Conservation (phyloP, 106 monocot genomes). For the Dendrobium catenatum region DNA sequence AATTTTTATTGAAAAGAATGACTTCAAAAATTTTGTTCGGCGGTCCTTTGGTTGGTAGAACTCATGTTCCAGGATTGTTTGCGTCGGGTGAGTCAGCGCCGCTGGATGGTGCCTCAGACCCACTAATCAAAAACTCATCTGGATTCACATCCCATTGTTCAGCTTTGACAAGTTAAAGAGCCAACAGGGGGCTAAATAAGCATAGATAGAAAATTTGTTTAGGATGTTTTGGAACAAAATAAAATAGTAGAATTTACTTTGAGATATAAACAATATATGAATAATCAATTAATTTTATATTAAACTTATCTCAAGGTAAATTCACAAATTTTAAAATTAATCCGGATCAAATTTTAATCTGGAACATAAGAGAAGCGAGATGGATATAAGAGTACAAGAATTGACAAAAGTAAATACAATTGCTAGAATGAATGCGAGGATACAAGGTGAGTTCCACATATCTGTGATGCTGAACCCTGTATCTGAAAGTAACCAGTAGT, state of each 20-base stretch:
- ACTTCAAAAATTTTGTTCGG: not conserved
- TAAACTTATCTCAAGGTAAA: too few relatives aligned
- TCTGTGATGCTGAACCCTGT: constrained; percentile 54
- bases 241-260: too few relatives aligned
- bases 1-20: not conserved
- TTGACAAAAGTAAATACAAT: not conserved
- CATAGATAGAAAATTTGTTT: too few relatives aligned
- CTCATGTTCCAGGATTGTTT: constrained; percentile 5
- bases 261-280: too few relatives aligned
- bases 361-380: not conserved
- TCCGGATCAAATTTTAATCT: too few relatives aligned
- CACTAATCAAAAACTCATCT: constrained; percentile 31
- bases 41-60: not conserved
- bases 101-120: constrained; percentile 14
- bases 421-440: constrained; percentile 18
- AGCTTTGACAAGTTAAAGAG: constrained; percentile 27
- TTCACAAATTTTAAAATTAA: too few relatives aligned
- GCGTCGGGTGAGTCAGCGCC: constrained; percentile 10
- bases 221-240: too few relatives aligned
- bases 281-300: too few relatives aligned
- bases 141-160: constrained; percentile 47
- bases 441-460: constrained; percentile 58
- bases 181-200: not conserved
- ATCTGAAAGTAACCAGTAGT: constrained; percentile 66
- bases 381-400: not conserved